Evolutionary conservation across 202 grass and related monocot genomes (phyloP).

Genomic region (Hordeum pubiflorum): DNA sequence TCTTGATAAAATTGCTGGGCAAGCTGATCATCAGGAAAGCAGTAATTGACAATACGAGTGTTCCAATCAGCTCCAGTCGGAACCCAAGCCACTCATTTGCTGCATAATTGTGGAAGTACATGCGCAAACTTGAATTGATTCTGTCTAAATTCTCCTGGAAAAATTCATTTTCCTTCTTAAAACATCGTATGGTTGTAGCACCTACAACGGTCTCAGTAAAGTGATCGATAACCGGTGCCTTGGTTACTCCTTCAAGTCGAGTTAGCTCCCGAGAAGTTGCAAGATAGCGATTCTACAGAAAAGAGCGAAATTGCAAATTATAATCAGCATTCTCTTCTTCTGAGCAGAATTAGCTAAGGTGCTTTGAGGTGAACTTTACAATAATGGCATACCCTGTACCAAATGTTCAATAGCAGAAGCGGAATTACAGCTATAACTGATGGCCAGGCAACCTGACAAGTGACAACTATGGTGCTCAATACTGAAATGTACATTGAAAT

Average conservation of each 20-base stretch:
- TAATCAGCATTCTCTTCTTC: not conserved
- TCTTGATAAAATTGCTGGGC: conserved; percentile 60
- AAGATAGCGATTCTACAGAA: conserved; percentile 49
- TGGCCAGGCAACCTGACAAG: conserved; percentile 63
- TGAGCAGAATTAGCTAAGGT: not conserved
- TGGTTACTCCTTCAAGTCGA: conserved; percentile 43
- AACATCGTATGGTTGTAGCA: conserved; percentile 48
- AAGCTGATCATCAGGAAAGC: conserved; percentile 54
- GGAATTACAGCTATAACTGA: conserved; percentile 55
- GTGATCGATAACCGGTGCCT: conserved; percentile 61
- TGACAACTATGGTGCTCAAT: conserved; percentile 46
- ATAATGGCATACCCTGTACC: conserved; percentile 52
- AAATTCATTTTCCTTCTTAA: conserved; percentile 52
- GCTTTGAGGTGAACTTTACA: not conserved
- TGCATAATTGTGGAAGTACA: conserved; percentile 46
- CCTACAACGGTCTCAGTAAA: conserved; percentile 58
- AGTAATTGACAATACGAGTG: conserved; percentile 42
- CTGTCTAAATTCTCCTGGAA: conserved; percentile 42
- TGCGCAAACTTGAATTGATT: conserved; percentile 43
- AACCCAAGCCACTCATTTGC: conserved; percentile 63
- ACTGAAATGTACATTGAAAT: conserved; percentile 62
- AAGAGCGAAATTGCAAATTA: not conserved
- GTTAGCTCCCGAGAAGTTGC: conserved; percentile 51
- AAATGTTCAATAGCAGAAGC: conserved; percentile 40
- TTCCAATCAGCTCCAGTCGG: conserved; percentile 50